phyloP scores from a whole-genome alignment of 1,284 basidiomycete species.

The Lentinula novae-zelandiae region DNA sequence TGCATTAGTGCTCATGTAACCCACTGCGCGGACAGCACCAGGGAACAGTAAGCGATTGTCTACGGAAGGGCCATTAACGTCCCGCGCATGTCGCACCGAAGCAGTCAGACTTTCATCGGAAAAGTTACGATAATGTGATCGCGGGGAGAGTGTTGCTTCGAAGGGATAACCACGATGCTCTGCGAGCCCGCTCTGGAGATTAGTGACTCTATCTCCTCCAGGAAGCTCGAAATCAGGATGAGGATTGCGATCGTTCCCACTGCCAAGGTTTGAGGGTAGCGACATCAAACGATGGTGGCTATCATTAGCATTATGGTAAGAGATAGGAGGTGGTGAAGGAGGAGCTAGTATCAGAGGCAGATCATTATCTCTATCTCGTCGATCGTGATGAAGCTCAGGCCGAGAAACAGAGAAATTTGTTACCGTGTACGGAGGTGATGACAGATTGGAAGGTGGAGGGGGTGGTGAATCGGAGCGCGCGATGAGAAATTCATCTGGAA shows the following conservation, averaged over 20 bases:
- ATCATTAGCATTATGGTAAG: not conserved
- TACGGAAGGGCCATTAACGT: not conserved
- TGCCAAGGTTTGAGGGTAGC: not conserved
- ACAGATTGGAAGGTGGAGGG: not conserved
- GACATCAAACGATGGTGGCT: constrained; percentile 9
- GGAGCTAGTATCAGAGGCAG: not conserved
- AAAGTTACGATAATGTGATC: constrained; percentile 1
- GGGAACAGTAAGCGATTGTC: not conserved
- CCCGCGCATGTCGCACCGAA: not conserved
- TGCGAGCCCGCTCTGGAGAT: not conserved
- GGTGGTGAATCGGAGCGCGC: constrained; percentile 10
- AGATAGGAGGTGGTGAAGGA: not conserved
- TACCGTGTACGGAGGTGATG: not conserved
- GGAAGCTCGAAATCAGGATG: not conserved
- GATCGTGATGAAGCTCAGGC: not conserved
- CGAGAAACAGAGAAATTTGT: not conserved
- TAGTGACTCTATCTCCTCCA: not conserved
- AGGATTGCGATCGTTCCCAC: not conserved
- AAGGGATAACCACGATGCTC: constrained; percentile 1
- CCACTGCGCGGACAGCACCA: constrained; percentile 4
- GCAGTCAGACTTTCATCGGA: constrained; percentile 1
- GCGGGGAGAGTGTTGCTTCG: constrained; percentile 1
- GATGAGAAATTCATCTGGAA: constrained; percentile 13
- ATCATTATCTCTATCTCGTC: not conserved
- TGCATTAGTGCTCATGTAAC: not conserved